These are phyloP conservation scores for Cryptococcus maquisensis DNA, from an alignment of 1,284 basidiomycete species.

Conservation along the genomic window DNA sequence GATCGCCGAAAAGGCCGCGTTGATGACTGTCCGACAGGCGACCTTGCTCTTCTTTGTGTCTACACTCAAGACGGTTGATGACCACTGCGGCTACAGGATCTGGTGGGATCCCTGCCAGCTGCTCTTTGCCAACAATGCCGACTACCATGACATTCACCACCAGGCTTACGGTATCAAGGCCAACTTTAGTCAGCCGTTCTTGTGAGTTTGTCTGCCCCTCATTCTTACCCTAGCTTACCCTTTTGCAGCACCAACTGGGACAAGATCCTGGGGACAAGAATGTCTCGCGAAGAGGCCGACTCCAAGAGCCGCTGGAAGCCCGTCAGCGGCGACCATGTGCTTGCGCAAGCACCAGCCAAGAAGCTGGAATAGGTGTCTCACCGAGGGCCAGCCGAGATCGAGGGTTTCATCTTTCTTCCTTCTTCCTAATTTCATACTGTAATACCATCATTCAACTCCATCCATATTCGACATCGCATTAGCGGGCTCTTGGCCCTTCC, in stretches of 20 bases:
- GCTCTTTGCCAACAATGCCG: constrained; percentile 86
- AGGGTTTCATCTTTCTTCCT: background rate
- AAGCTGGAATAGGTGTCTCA: constrained; percentile 11
- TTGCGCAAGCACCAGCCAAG: constrained; percentile 11
- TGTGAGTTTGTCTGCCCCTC: constrained; percentile 32
- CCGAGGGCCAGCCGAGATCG: background rate
- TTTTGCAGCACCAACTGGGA: constrained; percentile 47
- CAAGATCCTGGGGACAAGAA: constrained; percentile 45
- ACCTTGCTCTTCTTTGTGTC: constrained; percentile 78
- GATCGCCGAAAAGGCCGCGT: constrained; percentile 65
- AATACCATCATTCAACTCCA: constrained; percentile 1
- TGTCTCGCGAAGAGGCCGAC: constrained; percentile 43
- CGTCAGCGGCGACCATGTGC: constrained; percentile 12
- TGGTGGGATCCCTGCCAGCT: constrained; percentile 87
- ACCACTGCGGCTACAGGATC: constrained; percentile 89
- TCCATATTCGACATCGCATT: background rate
- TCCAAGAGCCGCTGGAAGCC: constrained; percentile 25
- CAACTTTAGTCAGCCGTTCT: constrained; percentile 95
- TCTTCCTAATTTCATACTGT: constrained; percentile 1
- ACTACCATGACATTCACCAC: constrained; percentile 98
- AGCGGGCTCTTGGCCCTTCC: background rate
- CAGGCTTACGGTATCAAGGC: constrained; percentile 89
- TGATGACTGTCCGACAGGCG: constrained; percentile 79
- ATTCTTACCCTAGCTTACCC: background rate
- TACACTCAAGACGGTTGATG: constrained; percentile 92